Conservation (phyloP, 1,139 yeast species). For the Candida gigantensis region DNA sequence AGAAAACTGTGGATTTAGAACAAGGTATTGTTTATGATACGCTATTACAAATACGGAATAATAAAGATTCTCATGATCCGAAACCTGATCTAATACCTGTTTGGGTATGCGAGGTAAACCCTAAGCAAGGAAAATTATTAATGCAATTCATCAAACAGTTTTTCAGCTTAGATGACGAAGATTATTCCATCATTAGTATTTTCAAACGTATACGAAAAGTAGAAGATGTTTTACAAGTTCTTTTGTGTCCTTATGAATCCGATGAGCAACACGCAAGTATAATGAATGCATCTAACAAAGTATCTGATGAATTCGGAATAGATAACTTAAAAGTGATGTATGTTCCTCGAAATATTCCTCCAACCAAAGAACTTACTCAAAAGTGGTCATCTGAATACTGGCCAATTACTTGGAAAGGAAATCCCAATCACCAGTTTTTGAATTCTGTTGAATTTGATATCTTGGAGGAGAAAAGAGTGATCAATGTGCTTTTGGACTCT, state of each 20-base stretch:
- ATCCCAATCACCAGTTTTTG: conserved; percentile 76
- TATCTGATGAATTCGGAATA: conserved; percentile 15
- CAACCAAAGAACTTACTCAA: conserved; percentile 60
- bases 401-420: conserved; percentile 95
- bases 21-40: conserved; percentile 48
- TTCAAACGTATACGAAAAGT: conserved; percentile 36
- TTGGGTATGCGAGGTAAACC: conserved; percentile 54
- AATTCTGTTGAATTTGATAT: conserved; percentile 54
- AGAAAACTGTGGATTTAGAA: conserved; percentile 41
- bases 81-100: conserved; percentile 42
- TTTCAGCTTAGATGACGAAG: conserved; percentile 27
- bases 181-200: conserved; percentile 23
- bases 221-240: conserved; percentile 19
- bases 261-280: conserved; percentile 19
- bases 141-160: conserved; percentile 28
- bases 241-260: conserved; percentile 30
- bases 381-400: conserved; percentile 71
- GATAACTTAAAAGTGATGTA: conserved; percentile 16
- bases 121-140: conserved; percentile 31
- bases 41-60: conserved; percentile 48
- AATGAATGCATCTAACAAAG: conserved; percentile 15
- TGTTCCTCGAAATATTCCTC: conserved; percentile 42
- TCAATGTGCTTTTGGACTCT: conserved; percentile 25
- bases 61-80: conserved; percentile 19
- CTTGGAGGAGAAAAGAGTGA: conserved; percentile 37